Conservation (phyloP, 129 eudicot genomes). For the Lactuca sativa region DNA sequence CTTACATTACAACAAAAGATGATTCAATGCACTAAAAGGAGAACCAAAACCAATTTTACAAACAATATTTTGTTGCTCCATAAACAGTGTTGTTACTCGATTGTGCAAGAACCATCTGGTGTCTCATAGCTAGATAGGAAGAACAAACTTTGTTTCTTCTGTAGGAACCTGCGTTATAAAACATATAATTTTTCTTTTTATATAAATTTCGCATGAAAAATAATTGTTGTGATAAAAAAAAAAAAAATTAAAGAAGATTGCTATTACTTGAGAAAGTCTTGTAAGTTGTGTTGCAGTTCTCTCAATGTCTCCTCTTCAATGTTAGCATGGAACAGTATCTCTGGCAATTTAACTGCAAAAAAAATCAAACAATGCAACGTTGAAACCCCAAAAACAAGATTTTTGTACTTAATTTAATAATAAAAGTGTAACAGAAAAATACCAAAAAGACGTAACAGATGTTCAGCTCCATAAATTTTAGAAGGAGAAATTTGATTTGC, state of each 20-base stretch:
- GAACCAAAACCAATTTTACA: no score
- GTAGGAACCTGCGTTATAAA: constrained; percentile 47
- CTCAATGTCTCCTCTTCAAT: constrained; percentile 48
- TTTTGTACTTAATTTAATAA: background rate
- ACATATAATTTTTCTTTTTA: background rate
- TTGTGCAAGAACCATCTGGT: constrained; percentile 32
- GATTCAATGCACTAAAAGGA: no score
- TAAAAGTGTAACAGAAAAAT: background rate
- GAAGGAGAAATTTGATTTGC: constrained; percentile 51
- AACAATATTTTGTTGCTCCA: no score
- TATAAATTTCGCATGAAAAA: background rate
- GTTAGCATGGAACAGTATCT: constrained; percentile 42
- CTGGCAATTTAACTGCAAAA: constrained; percentile 67
- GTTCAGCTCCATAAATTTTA: constrained; percentile 73
- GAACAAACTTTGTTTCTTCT: constrained; percentile 51
- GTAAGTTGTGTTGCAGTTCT: constrained; percentile 45
- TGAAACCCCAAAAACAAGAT: background rate
- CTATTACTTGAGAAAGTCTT: constrained; percentile 57
- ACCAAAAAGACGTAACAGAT: constrained; percentile 75
- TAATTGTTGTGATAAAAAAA: no score
- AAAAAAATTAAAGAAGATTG: background rate
- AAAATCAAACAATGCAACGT: background rate
- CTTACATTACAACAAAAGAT: no score
- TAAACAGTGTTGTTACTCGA: constrained; percentile 18
- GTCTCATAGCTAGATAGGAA: constrained; percentile 45